A percentile compares a stretch with the other conserved stretches of the same genome.
phyloP scores from a whole-genome alignment of 441 rosid species.

The Aleurites moluccanus region DNA sequence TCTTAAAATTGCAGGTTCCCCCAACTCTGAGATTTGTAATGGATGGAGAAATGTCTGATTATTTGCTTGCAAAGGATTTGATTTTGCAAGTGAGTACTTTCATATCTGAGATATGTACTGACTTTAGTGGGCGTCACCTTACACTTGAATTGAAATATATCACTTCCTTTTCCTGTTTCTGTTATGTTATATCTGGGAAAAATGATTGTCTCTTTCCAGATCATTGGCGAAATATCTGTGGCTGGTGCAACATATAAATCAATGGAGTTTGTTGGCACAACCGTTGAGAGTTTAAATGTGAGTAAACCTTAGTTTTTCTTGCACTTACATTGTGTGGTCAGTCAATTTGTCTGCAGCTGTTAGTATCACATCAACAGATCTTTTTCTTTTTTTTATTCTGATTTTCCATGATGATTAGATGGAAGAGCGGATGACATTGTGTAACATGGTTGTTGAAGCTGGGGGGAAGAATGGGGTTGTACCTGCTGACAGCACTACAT shows the following conservation, averaged over 20 bases:
- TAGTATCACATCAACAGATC: background rate
- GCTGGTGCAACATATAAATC: conserved; percentile 98
- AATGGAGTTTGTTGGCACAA: conserved; percentile 94
- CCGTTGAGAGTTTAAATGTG: conserved; percentile 81
- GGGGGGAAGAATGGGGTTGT: conserved; percentile 97
- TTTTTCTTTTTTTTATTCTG: conserved; percentile 15
- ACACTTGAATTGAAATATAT: background rate
- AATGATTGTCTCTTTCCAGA: conserved; percentile 39
- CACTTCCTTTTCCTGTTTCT: background rate
- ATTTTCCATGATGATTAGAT: conserved; percentile 47
- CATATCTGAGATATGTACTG: conserved; percentile 10
- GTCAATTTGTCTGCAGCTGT: background rate
- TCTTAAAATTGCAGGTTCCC: conserved; percentile 63
- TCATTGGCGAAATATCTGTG: conserved; percentile 96
- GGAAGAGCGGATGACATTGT: conserved; percentile 97
- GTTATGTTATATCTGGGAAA: background rate
- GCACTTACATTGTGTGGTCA: conserved; percentile 4
- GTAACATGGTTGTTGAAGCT: conserved; percentile 99
- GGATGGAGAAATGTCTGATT: conserved; percentile 97
- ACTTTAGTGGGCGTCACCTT: background rate
- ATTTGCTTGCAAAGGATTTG: conserved; percentile 92
- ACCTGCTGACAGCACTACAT: conserved; percentile 89
- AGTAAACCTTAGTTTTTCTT: conserved; percentile 26
- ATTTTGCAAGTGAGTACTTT: conserved; percentile 77
- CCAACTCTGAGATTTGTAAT: conserved; percentile 88